Base-by-base conservation (phyloP, 352 stramenopile genomes). In the Thalassiosira hispida region DNA sequence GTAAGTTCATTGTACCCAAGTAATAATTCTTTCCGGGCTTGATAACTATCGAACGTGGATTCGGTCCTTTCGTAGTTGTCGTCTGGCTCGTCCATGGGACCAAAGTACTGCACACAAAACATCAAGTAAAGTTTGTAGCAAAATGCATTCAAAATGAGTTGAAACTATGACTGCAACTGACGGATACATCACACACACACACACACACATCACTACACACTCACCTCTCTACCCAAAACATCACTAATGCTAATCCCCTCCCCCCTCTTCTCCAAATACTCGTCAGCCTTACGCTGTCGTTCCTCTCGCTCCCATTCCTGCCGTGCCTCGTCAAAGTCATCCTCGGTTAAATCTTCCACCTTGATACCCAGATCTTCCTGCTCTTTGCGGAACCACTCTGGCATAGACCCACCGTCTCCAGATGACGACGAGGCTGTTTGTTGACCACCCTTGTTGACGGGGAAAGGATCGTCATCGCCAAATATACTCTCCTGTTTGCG, bases 1-100 rank as follows among this genome's bases (percentile, higher is more conserved):
- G 77, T 85, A 8, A 93, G 69, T 68, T 88, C 74, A 31, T 53
- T 86, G 64, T 90, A 90, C 38, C 84, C 68, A n/a, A 92, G 64
- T 9, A 93, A 64, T 57, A 84, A 74, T 35, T 73, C 47, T 56
- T 91, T 91, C 22, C 84, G 69, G 8, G 60, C 72, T 66, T 86
- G 31, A 73, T 83, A 91, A 52, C 62, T 85, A 20, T 74, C 80
- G 42, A 83, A 83, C 38, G n/a, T 23, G 27, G 49, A 62, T 31
- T 40, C 55, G 27, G 16, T 90, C 33, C 85, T 74, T 52, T 87
- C 76, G 55, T 88, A 88, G 31, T 8, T 38, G 20, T 85, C 69
- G 42, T 91, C 79, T 2, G 60, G 67, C 23, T 84, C 77, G 47
- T 79, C 69, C 49, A 79, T 79, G 27, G 51, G 61, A 18, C 68